A percentile compares a stretch with the other conserved stretches of the same genome.
Conservation (phyloP, 2,329 filamentous ascomycete species). For the Pochonia chlamydosporia region DNA sequence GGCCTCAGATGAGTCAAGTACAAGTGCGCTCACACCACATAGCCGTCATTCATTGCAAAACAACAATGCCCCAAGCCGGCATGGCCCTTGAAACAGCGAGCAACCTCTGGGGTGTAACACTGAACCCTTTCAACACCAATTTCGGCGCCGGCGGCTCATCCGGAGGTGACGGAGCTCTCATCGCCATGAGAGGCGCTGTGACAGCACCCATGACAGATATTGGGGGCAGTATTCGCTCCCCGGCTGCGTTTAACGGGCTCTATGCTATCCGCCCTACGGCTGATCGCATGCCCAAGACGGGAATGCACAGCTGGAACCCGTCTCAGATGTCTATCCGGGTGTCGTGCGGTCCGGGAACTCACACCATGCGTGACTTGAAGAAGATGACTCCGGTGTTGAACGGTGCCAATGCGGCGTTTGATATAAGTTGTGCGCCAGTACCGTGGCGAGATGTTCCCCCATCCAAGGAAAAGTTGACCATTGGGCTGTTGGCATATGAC, state of each 20-base stretch:
- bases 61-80: conserved; percentile 55
- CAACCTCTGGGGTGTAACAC: conserved; percentile 52
- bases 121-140: conserved; percentile 56
- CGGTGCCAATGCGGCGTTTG: conserved; percentile 22
- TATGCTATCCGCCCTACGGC: conserved; percentile 16
- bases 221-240: conserved; percentile 23
- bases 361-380: conserved; percentile 7
- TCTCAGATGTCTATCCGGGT: conserved; percentile 28
- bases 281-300: conserved; percentile 11
- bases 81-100: conserved; percentile 50
- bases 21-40: no score
- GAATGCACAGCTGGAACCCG: conserved; percentile 11
- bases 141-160: conserved; percentile 57
- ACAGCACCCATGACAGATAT: conserved; percentile 27
- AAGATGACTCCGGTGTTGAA: conserved; percentile 4
- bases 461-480: conserved; percentile 9
- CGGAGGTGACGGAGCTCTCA: conserved; percentile 42
- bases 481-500: conserved; percentile 40
- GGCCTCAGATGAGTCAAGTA: no score
- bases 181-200: conserved; percentile 27
- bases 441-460: neutral
- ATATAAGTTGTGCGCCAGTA: conserved; percentile 22
- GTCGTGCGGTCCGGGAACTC: conserved; percentile 30
- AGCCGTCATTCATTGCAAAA: conserved; percentile 63
- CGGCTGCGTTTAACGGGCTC: conserved; percentile 23